These are phyloP conservation scores for Trichoderma parareesei DNA, from an alignment of 495 filamentous ascomycete species.

Conservation along the genomic window DNA sequence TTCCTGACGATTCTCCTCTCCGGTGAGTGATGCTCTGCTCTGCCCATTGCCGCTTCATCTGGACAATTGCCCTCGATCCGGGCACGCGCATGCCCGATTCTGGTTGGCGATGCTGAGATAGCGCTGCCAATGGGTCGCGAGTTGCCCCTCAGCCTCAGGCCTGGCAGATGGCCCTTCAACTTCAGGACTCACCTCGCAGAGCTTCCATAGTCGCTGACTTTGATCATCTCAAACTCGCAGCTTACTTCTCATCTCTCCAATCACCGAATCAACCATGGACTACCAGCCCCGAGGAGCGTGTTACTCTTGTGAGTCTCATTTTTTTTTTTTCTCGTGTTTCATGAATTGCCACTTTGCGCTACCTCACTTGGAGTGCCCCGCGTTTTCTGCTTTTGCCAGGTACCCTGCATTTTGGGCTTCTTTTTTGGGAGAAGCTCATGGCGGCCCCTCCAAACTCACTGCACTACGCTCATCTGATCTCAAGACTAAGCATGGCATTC, in stretches of 20 bases:
- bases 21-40: background rate
- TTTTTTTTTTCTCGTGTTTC: background rate
- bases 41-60: background rate
- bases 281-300: slow-evolving; percentile 7
- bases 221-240: background rate
- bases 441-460: background rate
- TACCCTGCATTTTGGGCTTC: background rate
- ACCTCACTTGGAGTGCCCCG: slow-evolving; percentile 4
- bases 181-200: background rate
- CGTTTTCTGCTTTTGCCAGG: background rate
- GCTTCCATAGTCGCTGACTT: background rate
- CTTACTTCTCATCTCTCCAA: slow-evolving; percentile 1
- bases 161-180: background rate
- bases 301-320: slow-evolving; percentile 13
- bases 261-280: slow-evolving; percentile 9
- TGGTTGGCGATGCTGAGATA: background rate
- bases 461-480: too few relatives aligned
- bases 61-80: background rate
- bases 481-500: too few relatives aligned
- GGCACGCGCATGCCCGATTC: background rate
- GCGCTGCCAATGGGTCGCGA: background rate
- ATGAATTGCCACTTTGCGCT: slow-evolving; percentile 2
- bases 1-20: background rate
- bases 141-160: slow-evolving; percentile 9
- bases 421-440: background rate